Evolutionary conservation across 805 yeast genomes (phyloP).

Genomic region (Candida fluviatilis): DNA sequence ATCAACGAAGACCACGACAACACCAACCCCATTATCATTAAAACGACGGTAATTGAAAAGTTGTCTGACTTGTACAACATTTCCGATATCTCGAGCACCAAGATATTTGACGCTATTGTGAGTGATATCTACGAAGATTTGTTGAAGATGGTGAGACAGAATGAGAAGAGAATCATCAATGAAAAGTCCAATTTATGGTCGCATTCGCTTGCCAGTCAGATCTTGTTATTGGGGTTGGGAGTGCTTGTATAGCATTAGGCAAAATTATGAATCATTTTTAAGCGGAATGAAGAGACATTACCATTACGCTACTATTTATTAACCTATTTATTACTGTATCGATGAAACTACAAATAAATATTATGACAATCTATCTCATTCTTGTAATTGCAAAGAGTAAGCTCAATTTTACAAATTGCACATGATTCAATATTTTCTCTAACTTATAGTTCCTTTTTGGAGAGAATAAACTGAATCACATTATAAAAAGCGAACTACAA

Average conservation of each 20-base stretch:
- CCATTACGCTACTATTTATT: too few relatives aligned
- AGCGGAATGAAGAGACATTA: not conserved
- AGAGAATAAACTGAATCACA: too few relatives aligned
- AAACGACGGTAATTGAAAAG: slow-evolving; percentile 38
- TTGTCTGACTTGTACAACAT: slow-evolving; percentile 34
- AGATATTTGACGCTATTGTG: slow-evolving; percentile 46
- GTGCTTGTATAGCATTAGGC: slow-evolving; percentile 43
- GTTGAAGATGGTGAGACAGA: slow-evolving; percentile 48
- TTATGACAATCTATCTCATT: too few relatives aligned
- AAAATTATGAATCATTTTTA: not conserved
- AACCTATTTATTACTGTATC: too few relatives aligned
- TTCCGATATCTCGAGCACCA: slow-evolving; percentile 37
- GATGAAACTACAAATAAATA: too few relatives aligned
- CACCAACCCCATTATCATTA: slow-evolving; percentile 26
- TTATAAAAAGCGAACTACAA: too few relatives aligned
- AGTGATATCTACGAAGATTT: slow-evolving; percentile 58
- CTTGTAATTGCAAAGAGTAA: too few relatives aligned
- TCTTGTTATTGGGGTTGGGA: slow-evolving; percentile 55
- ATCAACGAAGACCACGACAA: slow-evolving; percentile 40
- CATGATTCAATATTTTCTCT: too few relatives aligned
- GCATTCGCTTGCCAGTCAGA: slow-evolving; percentile 54
- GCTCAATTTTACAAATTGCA: too few relatives aligned
- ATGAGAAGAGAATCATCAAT: slow-evolving; percentile 44
- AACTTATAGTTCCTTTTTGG: too few relatives aligned
- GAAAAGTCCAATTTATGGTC: slow-evolving; percentile 54